Evolutionary conservation across 148 eudicot species (phyloP), one percentile per base, ranked within the genome.

Genomic region (Cornus florida): DNA sequence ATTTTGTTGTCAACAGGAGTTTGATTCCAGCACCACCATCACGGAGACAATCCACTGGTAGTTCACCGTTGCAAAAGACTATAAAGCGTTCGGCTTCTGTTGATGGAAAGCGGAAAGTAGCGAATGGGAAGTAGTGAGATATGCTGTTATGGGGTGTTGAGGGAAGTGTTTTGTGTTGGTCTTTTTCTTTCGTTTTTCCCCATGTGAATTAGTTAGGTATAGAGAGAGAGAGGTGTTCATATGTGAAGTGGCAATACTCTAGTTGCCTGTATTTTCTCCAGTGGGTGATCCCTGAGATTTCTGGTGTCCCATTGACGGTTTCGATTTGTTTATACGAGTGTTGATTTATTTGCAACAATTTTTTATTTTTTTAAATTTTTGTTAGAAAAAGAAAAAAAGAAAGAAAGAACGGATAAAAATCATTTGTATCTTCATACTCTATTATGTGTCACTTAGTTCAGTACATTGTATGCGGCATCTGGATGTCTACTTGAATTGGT

Each of bases 11-110:
- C 59, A 31, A 75, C 48, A 92, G 98, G 91, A 91, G 93, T 81
- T 83, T 56, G 78, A 94, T 94, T 79, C 98, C 98, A 9, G 76
- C 86, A 66, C 88, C 92, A 14, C 89, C 94, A 77, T 24, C 82
- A 10, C 74, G 92, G 31, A 87, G 85, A 79, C 75, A 78, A 70
- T 77, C 92, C 11, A 86, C 81, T 60, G 92, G 94, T n/a, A 72
- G 50, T 78, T 77, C 91, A 57, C 79, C 91, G 8, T 60, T 75
- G 59, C 73, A 66, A 16, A 92, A 89, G 91, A 77, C 79, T 4
- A 88, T 82, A 71, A 82, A 83, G 83, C 86, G 71, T 39, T 33
- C 78, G 7, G 67, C 41, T 64, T 56, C 88, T 17, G 80, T 59
- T 33, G 79, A 85, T 76, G 75, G 82, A 67, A 94, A 82, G 86